These are phyloP conservation scores for Sordariomycetes sp. DNA, from an alignment of 2,329 filamentous ascomycete species.

Conservation along the genomic window DNA sequence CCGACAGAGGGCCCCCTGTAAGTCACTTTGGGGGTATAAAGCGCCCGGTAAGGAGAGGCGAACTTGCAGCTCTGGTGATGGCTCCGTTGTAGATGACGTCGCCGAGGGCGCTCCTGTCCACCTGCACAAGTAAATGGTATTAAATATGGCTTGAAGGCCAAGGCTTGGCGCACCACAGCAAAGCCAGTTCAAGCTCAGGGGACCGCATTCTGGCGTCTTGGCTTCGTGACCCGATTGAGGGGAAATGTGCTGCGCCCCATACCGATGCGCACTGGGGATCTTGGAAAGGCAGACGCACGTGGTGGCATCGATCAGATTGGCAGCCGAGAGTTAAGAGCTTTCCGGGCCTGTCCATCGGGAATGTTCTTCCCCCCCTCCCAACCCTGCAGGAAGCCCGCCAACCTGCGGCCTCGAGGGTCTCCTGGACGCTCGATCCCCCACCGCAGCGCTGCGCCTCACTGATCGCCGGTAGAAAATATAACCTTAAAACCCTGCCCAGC, in stretches of 20 bases:
- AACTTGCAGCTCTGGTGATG: background rate
- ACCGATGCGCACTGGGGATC: background rate
- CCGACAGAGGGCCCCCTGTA: background rate
- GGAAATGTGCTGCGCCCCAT: background rate
- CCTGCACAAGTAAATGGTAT: too few species aligned
- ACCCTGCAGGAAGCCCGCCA: background rate
- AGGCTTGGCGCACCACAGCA: background rate
- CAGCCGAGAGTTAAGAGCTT: background rate
- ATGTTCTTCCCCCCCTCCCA: background rate
- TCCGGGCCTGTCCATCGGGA: too few species aligned
- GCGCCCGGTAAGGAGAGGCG: background rate
- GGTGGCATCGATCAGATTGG: background rate
- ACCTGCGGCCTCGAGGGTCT: background rate
- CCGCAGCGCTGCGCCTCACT: background rate
- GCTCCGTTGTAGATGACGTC: background rate
- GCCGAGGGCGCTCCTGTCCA: background rate
- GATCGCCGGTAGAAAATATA: background rate
- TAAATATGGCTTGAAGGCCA: background rate
- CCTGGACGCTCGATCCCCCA: background rate
- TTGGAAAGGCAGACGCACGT: background rate
- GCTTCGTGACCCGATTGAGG: background rate
- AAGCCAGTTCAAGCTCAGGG: background rate
- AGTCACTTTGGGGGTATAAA: background rate
- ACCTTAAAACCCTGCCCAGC: background rate
- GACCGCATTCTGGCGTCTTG: background rate